Percentiles rank a stretch among this genome's conserved stretches.
phyloP scores from a whole-genome alignment of 176 grass and related monocot species.

The Oryza meridionalis region DNA sequence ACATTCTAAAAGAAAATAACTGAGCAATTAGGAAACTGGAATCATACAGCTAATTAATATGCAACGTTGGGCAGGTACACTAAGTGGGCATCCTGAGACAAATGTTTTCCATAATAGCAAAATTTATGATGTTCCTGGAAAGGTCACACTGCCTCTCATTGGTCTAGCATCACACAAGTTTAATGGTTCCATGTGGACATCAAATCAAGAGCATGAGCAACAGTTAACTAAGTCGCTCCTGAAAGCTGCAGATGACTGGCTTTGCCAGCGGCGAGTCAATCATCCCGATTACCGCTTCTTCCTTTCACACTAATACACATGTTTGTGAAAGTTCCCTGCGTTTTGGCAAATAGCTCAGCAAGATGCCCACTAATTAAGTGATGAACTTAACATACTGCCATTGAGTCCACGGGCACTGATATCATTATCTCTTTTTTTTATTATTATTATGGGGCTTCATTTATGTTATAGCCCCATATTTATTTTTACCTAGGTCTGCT shows the following conservation, averaged over 20 bases:
- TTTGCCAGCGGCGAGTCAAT: slow-evolving; percentile 55
- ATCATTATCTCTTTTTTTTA: background rate
- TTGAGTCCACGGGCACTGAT: slow-evolving; percentile 15
- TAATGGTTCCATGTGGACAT: slow-evolving; percentile 58
- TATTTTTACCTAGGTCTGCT: slow-evolving; percentile 24
- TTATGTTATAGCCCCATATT: slow-evolving; percentile 36
- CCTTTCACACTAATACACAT: slow-evolving; percentile 47
- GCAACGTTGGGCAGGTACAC: slow-evolving; percentile 38
- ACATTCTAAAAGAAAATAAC: background rate
- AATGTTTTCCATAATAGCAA: slow-evolving; percentile 32
- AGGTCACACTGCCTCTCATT: slow-evolving; percentile 56
- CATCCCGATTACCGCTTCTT: slow-evolving; percentile 83
- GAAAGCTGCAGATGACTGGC: slow-evolving; percentile 68
- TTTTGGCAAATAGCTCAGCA: slow-evolving; percentile 2
- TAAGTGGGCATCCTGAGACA: slow-evolving; percentile 36
- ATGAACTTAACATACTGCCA: slow-evolving; percentile 11
- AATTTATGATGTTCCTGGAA: slow-evolving; percentile 41
- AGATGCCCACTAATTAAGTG: slow-evolving; percentile 21
- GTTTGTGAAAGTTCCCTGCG: slow-evolving; percentile 11
- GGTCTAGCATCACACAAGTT: slow-evolving; percentile 73
- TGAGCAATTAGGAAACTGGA: slow-evolving; percentile 16
- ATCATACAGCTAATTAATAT: slow-evolving; percentile 33
- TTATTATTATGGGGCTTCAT: slow-evolving; percentile 21
- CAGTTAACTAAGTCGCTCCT: slow-evolving; percentile 55
- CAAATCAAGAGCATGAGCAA: slow-evolving; percentile 47